phyloP scores from a whole-genome alignment of 352 stramenopile genomes.

The Peronospora belbahrii region DNA sequence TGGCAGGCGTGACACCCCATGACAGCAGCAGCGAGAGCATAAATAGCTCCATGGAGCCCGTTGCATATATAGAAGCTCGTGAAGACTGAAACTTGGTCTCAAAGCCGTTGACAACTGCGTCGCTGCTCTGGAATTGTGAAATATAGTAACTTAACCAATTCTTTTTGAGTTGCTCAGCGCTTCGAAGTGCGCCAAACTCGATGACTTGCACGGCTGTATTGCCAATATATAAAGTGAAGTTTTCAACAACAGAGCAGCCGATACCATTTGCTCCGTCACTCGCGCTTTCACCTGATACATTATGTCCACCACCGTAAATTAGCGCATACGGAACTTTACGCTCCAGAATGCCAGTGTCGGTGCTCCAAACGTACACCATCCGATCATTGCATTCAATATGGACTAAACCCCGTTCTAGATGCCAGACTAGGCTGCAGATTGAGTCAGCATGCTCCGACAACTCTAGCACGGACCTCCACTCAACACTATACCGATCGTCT shows the following conservation, averaged over 20 bases:
- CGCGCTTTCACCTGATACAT: constrained; percentile 12
- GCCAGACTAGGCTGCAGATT: constrained; percentile 50
- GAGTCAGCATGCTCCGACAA: constrained; percentile 52
- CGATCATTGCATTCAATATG: constrained; percentile 63
- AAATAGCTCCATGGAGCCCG: constrained; percentile 61
- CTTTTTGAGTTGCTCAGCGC: constrained; percentile 56
- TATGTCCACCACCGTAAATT: constrained; percentile 44
- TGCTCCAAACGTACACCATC: constrained; percentile 77
- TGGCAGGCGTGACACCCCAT: constrained; percentile 55
- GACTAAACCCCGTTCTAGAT: constrained; percentile 48
- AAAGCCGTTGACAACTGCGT: neutral
- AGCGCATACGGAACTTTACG: constrained; percentile 46
- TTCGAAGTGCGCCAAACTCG: constrained; percentile 56
- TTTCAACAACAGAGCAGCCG: constrained; percentile 28
- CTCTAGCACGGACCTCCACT: constrained; percentile 60
- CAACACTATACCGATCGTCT: constrained; percentile 15
- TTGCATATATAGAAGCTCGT: constrained; percentile 42
- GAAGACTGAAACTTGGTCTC: neutral
- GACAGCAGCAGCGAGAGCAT: constrained; percentile 71
- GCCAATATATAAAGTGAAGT: constrained; percentile 44
- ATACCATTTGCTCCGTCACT: neutral
- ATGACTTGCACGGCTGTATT: constrained; percentile 51
- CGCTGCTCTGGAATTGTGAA: constrained; percentile 11
- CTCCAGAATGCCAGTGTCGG: constrained; percentile 70
- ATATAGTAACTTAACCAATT: constrained; percentile 65